Conservation (phyloP, 2,329 filamentous ascomycete species). For the Aspergillus eucalypticola region DNA sequence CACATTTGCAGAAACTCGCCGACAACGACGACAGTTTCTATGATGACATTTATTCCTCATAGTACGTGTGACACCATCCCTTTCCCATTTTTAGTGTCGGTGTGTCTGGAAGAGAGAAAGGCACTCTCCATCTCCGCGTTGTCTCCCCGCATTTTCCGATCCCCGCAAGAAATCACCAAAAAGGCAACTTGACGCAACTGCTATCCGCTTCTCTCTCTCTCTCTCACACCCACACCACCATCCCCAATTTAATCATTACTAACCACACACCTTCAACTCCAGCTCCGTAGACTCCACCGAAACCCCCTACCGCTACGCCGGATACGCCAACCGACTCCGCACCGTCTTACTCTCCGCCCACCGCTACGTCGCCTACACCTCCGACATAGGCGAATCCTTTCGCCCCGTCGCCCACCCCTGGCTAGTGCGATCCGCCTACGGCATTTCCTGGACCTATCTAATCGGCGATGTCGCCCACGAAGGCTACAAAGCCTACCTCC, state of each 20-base stretch:
- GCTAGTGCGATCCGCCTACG: constrained; percentile 80
- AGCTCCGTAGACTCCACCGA: constrained; percentile 80
- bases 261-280: constrained; percentile 17
- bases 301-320: constrained; percentile 83
- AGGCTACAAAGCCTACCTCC: constrained; percentile 90
- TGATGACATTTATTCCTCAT: constrained; percentile 74
- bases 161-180: background rate
- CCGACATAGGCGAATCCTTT: constrained; percentile 94
- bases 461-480: constrained; percentile 88
- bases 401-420: constrained; percentile 85
- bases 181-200: no score
- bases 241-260: background rate
- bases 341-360: constrained; percentile 89
- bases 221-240: background rate
- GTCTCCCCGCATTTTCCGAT: background rate
- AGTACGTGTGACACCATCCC: constrained; percentile 56
- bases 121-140: background rate
- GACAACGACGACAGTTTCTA: constrained; percentile 71
- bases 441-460: constrained; percentile 88
- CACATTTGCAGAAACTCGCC: constrained; percentile 56
- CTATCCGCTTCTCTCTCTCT: no score
- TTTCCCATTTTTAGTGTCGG: no score
- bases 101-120: no score
- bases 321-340: constrained; percentile 80
- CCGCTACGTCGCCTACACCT: constrained; percentile 95